Evolutionary conservation across 1,139 yeast species (phyloP).

Genomic region (Candida sp.): DNA sequence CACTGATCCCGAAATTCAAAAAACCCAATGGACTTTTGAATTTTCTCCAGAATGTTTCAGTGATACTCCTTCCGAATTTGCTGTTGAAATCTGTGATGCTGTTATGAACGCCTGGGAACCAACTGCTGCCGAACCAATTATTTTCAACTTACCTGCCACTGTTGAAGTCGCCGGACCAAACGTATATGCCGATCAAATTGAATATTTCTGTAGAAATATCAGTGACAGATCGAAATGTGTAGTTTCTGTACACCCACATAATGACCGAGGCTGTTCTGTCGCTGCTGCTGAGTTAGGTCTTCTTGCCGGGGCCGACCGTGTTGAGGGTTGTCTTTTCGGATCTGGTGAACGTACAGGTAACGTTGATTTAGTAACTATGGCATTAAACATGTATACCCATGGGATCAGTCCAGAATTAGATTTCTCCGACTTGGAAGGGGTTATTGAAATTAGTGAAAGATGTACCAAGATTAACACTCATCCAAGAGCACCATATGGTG

Average conservation of each 20-base stretch:
- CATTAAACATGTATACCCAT: conserved; percentile 45
- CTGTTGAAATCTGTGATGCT: conserved; percentile 44
- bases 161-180: conserved; percentile 49
- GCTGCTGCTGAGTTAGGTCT: conserved; percentile 49
- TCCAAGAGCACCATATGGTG: conserved; percentile 49
- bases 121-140: conserved; percentile 36
- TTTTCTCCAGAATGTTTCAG: conserved; percentile 48
- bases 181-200: conserved; percentile 50
- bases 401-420: conserved; percentile 44
- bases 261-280: conserved; percentile 50
- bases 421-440: conserved; percentile 37
- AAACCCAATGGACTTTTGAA: conserved; percentile 44
- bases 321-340: conserved; percentile 49
- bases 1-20: conserved; percentile 28
- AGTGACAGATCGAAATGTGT: conserved; percentile 43
- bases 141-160: conserved; percentile 48
- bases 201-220: conserved; percentile 40
- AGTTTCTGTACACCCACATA: conserved; percentile 47
- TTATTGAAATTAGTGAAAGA: conserved; percentile 42
- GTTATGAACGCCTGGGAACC: conserved; percentile 49
- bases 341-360: conserved; percentile 52
- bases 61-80: conserved; percentile 42
- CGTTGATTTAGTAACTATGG: conserved; percentile 47
- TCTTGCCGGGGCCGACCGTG: conserved; percentile 50
- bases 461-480: conserved; percentile 47